phyloP scores from a whole-genome alignment of 2,329 filamentous ascomycete species.

The Colletotrichum noveboracense region DNA sequence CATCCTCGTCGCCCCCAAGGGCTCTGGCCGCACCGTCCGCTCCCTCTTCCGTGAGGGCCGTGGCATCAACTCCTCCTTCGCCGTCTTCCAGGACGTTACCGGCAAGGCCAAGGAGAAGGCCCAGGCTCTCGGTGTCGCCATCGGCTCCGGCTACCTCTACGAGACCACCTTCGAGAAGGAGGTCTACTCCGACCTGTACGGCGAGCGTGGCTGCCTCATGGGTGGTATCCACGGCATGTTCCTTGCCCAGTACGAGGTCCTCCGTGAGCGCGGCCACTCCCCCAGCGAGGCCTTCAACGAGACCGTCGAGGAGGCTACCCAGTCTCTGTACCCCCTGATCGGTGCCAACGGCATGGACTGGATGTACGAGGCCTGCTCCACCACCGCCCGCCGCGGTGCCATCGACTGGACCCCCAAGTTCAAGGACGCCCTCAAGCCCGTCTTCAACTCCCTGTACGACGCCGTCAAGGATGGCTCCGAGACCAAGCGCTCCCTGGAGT shows the following conservation, averaged over 20 bases:
- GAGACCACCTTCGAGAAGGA: conserved; percentile 99
- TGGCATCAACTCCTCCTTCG: conserved; percentile 99
- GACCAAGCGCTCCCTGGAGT: conserved; percentile 95
- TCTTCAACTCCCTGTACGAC: conserved; percentile 98
- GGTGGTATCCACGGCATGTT: conserved; percentile 99
- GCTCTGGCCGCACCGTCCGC: conserved; percentile 97
- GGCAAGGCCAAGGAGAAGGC: conserved; percentile 99
- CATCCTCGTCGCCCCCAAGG: conserved; percentile 99
- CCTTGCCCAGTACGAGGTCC: conserved; percentile 99
- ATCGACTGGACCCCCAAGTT: conserved; percentile 98
- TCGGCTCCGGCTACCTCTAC: conserved; percentile 98
- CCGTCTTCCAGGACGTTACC: conserved; percentile 97
- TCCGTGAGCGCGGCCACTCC: conserved; percentile 97
- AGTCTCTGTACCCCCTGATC: conserved; percentile 97
- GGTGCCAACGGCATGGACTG: conserved; percentile 99
- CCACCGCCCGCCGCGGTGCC: conserved; percentile 95
- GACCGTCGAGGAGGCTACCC: conserved; percentile 99
- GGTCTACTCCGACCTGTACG: conserved; percentile 99
- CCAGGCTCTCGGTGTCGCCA: conserved; percentile 92
- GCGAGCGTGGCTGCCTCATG: conserved; percentile 99
- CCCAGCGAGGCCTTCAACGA: conserved; percentile 99
- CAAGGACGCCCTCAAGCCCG: conserved; percentile 98
- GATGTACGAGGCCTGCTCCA: conserved; percentile 99
- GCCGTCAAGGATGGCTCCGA: conserved; percentile 89
- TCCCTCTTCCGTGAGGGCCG: conserved; percentile 98